These are phyloP conservation scores for Bidens hawaiensis DNA, from an alignment of 140 eudicot genomes.

Conservation along the genomic window DNA sequence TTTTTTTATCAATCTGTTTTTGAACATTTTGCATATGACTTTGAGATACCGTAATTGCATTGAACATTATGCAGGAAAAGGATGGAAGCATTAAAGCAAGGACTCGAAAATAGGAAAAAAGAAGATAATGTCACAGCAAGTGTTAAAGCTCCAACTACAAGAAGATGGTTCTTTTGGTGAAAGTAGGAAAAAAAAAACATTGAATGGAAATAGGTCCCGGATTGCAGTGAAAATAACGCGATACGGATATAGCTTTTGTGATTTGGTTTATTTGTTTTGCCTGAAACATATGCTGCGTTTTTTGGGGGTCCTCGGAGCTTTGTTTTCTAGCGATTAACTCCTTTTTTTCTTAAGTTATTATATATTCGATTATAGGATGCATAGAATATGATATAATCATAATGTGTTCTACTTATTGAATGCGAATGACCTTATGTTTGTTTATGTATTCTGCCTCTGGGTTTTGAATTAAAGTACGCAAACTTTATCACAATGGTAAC, in stretches of 20 bases:
- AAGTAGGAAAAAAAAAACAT: constrained; percentile 16
- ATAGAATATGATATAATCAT: not conserved
- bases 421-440: not conserved
- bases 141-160: constrained; percentile 35
- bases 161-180: constrained; percentile 83
- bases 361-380: not conserved
- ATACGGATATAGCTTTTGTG: not conserved
- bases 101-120: constrained; percentile 67
- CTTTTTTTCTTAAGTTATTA: not conserved
- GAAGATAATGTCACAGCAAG: constrained; percentile 39
- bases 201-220: not conserved
- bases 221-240: not conserved
- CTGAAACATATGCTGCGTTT: not conserved
- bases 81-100: constrained; percentile 78
- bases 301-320: not conserved
- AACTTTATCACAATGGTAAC: not conserved
- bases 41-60: not conserved
- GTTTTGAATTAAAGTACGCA: not conserved
- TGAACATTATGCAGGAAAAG: constrained; percentile 57
- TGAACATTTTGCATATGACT: too few relatives aligned
- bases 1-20: too few relatives aligned
- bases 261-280: not conserved
- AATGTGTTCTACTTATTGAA: not conserved
- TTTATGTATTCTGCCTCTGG: not conserved
- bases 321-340: not conserved